phyloP scores from a whole-genome alignment of 108 stramenopile species.

The Cyclotella sp. region DNA sequence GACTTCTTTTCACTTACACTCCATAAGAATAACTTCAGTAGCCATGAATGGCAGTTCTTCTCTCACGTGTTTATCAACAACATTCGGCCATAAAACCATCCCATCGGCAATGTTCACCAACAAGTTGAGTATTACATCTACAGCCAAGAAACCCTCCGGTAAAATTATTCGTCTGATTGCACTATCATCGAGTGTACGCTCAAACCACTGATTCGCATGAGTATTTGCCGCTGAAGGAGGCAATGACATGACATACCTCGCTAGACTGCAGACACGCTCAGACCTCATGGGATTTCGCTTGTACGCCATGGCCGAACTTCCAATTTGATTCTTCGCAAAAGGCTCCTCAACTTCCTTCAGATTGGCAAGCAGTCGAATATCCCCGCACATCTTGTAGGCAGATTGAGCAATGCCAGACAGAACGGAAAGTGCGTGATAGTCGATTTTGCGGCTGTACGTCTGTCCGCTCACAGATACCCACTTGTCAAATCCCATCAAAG shows the following conservation, averaged over 20 bases:
- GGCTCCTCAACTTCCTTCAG: conserved; percentile 97
- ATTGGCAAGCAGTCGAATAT: conserved; percentile 96
- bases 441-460: conserved; percentile 99
- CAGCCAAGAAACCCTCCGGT: conserved; percentile 97
- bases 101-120: conserved; percentile 95
- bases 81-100: conserved; percentile 97
- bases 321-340: conserved; percentile 95
- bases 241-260: conserved; percentile 95
- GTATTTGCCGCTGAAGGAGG: conserved; percentile 94
- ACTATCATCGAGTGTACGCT: conserved; percentile 98
- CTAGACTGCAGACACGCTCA: conserved; percentile 94
- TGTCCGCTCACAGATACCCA: conserved; percentile 95
- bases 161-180: conserved; percentile 96
- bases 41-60: conserved; percentile 99
- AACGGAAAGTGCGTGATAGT: conserved; percentile 87
- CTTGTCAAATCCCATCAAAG: conserved; percentile 92
- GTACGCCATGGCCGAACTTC: conserved; percentile 97
- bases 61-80: conserved; percentile 93
- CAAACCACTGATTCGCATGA: conserved; percentile 98
- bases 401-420: conserved; percentile 95
- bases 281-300: conserved; percentile 96
- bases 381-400: conserved; percentile 99
- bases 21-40: conserved; percentile 99
- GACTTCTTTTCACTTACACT: conserved; percentile 72
- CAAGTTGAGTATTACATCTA: conserved; percentile 94